phyloP scores from a whole-genome alignment of 768 basidiomycete genomes.

The Mrakia gelida region DNA sequence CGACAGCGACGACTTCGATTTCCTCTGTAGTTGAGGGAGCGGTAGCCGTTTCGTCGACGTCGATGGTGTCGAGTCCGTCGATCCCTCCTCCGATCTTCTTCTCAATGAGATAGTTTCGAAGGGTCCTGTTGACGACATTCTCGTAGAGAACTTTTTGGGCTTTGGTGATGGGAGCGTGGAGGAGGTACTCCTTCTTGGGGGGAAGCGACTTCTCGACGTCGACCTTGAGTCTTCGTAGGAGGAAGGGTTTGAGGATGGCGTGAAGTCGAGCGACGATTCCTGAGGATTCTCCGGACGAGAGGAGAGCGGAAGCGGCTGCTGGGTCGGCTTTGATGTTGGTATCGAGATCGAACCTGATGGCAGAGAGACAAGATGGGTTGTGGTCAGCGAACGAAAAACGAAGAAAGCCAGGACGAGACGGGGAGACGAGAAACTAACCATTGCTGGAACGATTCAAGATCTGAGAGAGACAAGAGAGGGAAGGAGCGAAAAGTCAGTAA shows the following conservation, averaged over 20 bases:
- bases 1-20: neutral
- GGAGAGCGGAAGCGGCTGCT: constrained; percentile 22
- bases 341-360: constrained; percentile 39
- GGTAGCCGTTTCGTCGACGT: constrained; percentile 7
- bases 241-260: constrained; percentile 89
- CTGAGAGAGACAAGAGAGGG: neutral
- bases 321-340: constrained; percentile 35
- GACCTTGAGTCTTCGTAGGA: constrained; percentile 81
- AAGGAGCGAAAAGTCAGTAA: neutral
- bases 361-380: neutral
- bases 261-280: constrained; percentile 75
- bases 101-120: constrained; percentile 53
- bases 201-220: constrained; percentile 89
- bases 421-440: constrained; percentile 53
- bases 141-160: constrained; percentile 83
- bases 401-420: neutral
- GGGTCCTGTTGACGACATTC: constrained; percentile 63
- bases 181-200: constrained; percentile 78
- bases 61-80: neutral
- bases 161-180: constrained; percentile 81
- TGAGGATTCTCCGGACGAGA: constrained; percentile 47
- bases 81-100: constrained; percentile 48
- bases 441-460: constrained; percentile 82
- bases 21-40: constrained; percentile 29
- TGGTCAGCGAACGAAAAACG: neutral